A percentile compares a stretch with the other conserved stretches of the same genome.
Conservation (phyloP, 2,329 filamentous ascomycete genomes). For the Ophiostoma triangulosporum region DNA sequence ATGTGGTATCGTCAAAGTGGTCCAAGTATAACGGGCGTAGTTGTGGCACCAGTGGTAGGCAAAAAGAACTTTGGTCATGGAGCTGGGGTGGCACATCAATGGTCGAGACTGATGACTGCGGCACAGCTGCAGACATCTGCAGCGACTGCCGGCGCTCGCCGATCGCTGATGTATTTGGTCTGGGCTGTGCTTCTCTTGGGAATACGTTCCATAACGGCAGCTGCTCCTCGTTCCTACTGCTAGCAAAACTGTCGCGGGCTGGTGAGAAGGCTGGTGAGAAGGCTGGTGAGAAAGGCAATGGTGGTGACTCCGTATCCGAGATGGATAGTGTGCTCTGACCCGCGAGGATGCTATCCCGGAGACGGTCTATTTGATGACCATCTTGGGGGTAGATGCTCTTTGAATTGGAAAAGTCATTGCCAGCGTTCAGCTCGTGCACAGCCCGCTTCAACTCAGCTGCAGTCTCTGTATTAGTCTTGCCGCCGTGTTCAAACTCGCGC, state of each 20-base stretch:
- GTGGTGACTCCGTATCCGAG: constrained; percentile 40
- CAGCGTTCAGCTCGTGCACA: constrained; percentile 28
- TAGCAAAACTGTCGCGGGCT: constrained; percentile 35
- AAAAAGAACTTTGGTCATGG: background rate
- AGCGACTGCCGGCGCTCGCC: constrained; percentile 37
- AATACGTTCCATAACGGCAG: constrained; percentile 10
- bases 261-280: constrained; percentile 45
- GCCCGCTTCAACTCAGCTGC: constrained; percentile 32
- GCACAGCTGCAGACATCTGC: constrained; percentile 22
- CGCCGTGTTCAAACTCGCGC: constrained; percentile 56
- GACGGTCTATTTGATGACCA: constrained; percentile 41
- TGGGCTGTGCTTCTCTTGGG: constrained; percentile 25
- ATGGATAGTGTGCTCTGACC: constrained; percentile 47
- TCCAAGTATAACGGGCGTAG: background rate
- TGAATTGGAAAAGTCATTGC: constrained; percentile 41
- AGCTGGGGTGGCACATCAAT: background rate
- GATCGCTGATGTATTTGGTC: constrained; percentile 41
- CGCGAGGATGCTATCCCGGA: constrained; percentile 44
- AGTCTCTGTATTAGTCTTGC: constrained; percentile 40
- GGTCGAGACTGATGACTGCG: background rate
- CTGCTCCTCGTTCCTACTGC: constrained; percentile 21
- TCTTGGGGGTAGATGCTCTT: constrained; percentile 46
- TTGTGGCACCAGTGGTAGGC: background rate
- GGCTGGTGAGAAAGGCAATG: constrained; percentile 41
- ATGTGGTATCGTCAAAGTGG: background rate